Evolutionary conservation across 352 stramenopile species (phyloP), one percentile per base, ranked within the genome.

Genomic region (Pilasporangium apinafurcum): DNA sequence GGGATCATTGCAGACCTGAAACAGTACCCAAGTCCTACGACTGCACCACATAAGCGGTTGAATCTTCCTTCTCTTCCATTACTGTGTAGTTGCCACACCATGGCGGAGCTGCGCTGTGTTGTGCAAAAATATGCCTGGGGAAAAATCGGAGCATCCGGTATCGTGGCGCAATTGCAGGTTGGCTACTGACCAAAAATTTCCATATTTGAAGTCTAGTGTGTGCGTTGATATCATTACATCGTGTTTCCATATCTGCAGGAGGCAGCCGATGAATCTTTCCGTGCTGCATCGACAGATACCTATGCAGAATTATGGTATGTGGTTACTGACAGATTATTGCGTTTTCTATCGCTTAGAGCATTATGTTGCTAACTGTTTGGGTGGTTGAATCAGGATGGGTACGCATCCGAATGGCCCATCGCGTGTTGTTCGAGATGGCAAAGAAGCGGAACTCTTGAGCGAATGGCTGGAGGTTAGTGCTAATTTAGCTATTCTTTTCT

Each of bases 401-500:
- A 98, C 93, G n/a, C 93, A 98, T 55, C 76, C 84, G 7, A 97
- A 93, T 51, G 93, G 92, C 7, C 91, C 92, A 20, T 86, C 86
- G 5, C 77, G 62, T 10, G 66, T 96, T n/a, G 14, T 89, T 20
- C 53, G 61, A 17, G 56, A 83, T 34, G 65, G 59, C 32, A 56
- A 56, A 2, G 51, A 65, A 0, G 52, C 59, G 10, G 64, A 74
- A 44, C 37, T 88, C 26, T 54, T 96, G 41, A 81, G 78, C 37
- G 83, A 94, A 2, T 90, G 60, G 44, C 44, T 94, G 18, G 46
- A 81, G 68, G 54, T 85, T 48, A 16, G 52, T 42, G 12, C 7
- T 8, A 35, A 12, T 27, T 52, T 27, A 44, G 40, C 12, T 28
- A 48, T 18, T 38, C 61, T 21, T 28, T 44, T 42, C 25, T 43